phyloP scores from a whole-genome alignment of 2,329 filamentous ascomycete genomes.

The Chalaropsis ovoidea region DNA sequence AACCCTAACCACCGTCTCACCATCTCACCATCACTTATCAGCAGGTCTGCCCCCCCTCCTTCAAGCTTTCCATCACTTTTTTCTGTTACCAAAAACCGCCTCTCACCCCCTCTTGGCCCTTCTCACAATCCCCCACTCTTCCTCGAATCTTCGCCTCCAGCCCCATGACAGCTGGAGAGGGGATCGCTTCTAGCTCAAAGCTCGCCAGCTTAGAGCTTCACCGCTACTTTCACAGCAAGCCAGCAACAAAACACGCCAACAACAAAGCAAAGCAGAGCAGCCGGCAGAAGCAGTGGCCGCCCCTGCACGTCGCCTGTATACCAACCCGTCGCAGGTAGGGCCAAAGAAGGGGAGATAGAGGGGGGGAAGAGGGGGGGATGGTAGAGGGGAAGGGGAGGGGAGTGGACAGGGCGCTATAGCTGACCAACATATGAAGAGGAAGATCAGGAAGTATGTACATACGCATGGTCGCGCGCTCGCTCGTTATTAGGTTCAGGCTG shows the following conservation, averaged over 20 bases:
- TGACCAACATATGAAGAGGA: neutral
- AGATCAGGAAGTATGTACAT: neutral
- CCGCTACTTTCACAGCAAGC: constrained; percentile 4
- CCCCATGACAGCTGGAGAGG: constrained; percentile 4
- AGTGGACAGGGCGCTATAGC: neutral
- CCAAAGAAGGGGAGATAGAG: neutral
- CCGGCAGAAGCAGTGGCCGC: neutral
- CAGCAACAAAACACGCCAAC: neutral
- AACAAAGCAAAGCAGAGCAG: neutral
- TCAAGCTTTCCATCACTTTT: neutral
- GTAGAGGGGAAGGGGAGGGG: neutral
- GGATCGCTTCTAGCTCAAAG: constrained; percentile 5
- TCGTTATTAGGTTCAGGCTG: neutral
- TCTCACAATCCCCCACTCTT: constrained; percentile 5
- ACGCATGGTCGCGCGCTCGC: neutral
- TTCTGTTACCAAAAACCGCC: neutral
- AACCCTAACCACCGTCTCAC: neutral
- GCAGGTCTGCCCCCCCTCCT: too few relatives aligned
- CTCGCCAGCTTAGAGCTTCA: constrained; percentile 12
- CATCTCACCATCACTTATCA: neutral
- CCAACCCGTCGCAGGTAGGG: neutral
- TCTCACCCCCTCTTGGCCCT: neutral
- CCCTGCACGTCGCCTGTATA: neutral
- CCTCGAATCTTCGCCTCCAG: neutral
- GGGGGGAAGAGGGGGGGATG: neutral